Conservation (phyloP, 768 basidiomycete genomes). For the Suillus weaverae region DNA sequence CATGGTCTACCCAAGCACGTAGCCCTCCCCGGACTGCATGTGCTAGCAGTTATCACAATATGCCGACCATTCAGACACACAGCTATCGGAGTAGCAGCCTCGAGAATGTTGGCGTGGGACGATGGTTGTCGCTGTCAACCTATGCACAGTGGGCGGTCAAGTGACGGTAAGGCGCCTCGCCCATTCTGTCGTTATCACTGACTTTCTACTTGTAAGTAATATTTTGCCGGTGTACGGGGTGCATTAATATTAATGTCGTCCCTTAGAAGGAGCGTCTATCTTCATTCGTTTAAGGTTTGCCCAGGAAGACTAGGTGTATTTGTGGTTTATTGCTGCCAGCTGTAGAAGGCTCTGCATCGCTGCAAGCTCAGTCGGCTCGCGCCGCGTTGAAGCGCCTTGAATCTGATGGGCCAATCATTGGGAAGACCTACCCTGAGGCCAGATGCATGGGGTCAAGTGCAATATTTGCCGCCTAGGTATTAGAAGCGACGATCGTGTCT, state of each 20-base stretch:
- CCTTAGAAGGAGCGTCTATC: neutral
- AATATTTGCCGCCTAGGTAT: neutral
- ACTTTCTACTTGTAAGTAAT: neutral
- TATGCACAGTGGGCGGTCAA: neutral
- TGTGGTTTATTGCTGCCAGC: neutral
- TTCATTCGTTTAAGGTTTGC: neutral
- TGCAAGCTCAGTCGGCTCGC: neutral
- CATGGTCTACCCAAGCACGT: neutral
- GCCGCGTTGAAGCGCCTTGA: neutral
- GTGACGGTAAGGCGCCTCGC: neutral
- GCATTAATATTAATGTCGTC: neutral
- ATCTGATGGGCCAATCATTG: neutral
- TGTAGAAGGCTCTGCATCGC: neutral
- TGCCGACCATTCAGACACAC: neutral
- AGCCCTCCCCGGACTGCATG: neutral
- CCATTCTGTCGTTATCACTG: neutral
- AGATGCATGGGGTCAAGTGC: neutral
- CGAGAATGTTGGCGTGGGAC: neutral
- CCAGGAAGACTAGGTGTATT: neutral
- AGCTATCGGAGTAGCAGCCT: neutral
- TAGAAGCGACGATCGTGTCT: constrained; percentile 17
- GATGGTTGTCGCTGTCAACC: neutral
- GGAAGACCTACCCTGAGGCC: neutral
- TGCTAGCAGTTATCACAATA: neutral
- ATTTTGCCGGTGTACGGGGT: neutral